Percentiles rank a stretch among this genome's conserved stretches.
phyloP scores from a whole-genome alignment of 2,329 filamentous ascomycete species.

The Achaetomium macrosporum region DNA sequence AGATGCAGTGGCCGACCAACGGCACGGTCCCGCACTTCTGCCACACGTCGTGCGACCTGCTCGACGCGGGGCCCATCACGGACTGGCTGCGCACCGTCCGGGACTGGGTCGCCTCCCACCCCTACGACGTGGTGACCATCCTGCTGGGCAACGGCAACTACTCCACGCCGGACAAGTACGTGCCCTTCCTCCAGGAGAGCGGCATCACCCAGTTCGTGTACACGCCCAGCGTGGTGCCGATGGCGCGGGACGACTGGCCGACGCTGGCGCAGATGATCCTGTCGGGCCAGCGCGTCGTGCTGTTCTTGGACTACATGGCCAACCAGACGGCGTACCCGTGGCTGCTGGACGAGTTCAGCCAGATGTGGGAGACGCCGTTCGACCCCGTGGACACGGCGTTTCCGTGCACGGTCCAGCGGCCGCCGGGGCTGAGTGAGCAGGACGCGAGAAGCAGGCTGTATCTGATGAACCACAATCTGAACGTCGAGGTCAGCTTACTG shows the following conservation, averaged over 20 bases:
- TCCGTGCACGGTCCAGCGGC: constrained; percentile 73
- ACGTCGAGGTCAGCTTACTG: constrained; percentile 65
- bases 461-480: constrained; percentile 87
- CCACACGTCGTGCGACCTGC: constrained; percentile 74
- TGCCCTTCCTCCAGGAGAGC: constrained; percentile 60
- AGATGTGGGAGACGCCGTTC: constrained; percentile 89
- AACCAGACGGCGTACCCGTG: constrained; percentile 75
- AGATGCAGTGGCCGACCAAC: constrained; percentile 54
- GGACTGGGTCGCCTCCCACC: constrained; percentile 68
- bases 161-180: constrained; percentile 58
- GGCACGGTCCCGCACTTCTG: constrained; percentile 63
- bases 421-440: constrained; percentile 54
- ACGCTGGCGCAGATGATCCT: constrained; percentile 73
- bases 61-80: constrained; percentile 74
- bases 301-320: constrained; percentile 82
- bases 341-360: constrained; percentile 79
- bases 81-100: constrained; percentile 64
- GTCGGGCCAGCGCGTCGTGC: constrained; percentile 61
- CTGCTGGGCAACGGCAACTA: constrained; percentile 80
- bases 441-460: constrained; percentile 62
- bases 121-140: constrained; percentile 83
- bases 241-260: constrained; percentile 74
- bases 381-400: constrained; percentile 60
- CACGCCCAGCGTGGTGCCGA: constrained; percentile 62
- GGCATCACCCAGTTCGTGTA: constrained; percentile 72